Conservation (phyloP, 768 basidiomycete species). For the Mycena rebaudengoi region DNA sequence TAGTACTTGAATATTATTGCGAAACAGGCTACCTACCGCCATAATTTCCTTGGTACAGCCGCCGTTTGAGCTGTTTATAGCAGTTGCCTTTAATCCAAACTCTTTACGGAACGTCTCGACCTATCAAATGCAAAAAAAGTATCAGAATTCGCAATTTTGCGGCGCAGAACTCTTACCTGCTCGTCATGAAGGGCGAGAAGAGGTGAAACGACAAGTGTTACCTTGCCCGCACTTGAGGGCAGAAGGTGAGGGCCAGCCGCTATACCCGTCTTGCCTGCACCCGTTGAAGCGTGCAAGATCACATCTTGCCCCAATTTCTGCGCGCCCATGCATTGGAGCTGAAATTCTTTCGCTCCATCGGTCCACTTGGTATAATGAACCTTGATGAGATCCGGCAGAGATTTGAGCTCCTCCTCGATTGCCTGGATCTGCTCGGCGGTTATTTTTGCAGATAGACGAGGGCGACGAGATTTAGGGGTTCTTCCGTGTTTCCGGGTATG, state of each 20-base stretch:
- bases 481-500: no score
- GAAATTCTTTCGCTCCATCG: not conserved
- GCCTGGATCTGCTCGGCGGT: not conserved
- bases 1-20: not conserved
- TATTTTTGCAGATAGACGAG: not conserved
- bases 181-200: not conserved
- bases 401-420: not conserved
- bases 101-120: no score
- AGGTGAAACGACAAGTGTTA: not conserved
- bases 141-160: not conserved
- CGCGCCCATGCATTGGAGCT: not conserved
- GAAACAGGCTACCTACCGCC: no score
- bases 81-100: no score
- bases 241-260: not conserved
- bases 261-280: not conserved
- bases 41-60: no score
- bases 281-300: not conserved
- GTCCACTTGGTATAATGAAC: not conserved
- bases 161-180: not conserved
- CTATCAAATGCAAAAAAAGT: no score
- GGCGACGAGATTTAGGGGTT: not conserved
- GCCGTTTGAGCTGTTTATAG: no score
- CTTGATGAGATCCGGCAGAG: not conserved
- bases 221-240: no score
- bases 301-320: slow-evolving; percentile 33